These are phyloP conservation scores for Sporothrix curviconia DNA, from an alignment of 2,329 filamentous ascomycete species.

Conservation along the genomic window DNA sequence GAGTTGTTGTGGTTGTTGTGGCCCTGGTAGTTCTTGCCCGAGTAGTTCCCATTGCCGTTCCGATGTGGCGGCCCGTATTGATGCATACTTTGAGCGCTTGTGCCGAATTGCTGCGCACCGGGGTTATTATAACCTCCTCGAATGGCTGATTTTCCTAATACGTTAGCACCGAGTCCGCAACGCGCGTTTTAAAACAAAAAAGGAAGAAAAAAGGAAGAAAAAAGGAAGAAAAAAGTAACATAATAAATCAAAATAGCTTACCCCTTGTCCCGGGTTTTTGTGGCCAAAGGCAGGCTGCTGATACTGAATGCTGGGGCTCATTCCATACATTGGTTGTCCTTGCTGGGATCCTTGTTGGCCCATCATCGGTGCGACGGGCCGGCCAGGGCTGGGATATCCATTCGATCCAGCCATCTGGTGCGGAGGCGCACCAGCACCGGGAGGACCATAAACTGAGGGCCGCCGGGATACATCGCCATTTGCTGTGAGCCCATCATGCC, in stretches of 20 bases:
- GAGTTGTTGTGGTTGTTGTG: conserved; percentile 27
- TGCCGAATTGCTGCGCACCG: conserved; percentile 56
- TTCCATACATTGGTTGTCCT: conserved; percentile 70
- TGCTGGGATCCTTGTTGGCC: conserved; percentile 90
- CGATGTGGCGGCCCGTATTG: conserved; percentile 56
- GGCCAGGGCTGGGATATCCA: conserved; percentile 83
- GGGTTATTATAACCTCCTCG: conserved; percentile 51
- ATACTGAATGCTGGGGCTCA: conserved; percentile 69
- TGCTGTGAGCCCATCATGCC: conserved; percentile 64
- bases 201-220: neutral
- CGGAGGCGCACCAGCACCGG: conserved; percentile 37
- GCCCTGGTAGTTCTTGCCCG: conserved; percentile 40
- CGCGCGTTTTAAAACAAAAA: too few relatives aligned
- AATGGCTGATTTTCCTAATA: conserved; percentile 44
- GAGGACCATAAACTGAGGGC: conserved; percentile 59
- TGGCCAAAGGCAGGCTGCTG: conserved; percentile 66
- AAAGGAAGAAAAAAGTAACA: neutral
- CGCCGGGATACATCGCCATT: conserved; percentile 73
- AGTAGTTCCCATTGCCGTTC: conserved; percentile 49
- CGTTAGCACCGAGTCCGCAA: conserved; percentile 1
- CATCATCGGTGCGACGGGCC: conserved; percentile 76
- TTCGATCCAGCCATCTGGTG: conserved; percentile 59
- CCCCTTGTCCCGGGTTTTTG: conserved; percentile 63
- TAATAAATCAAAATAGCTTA: conserved; percentile 42
- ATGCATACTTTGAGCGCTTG: conserved; percentile 59